Percentiles rank a stretch among this genome's conserved stretches.
These are phyloP conservation scores for Arachis monticola DNA, from an alignment of 331 rosid species.

Conservation along the genomic window DNA sequence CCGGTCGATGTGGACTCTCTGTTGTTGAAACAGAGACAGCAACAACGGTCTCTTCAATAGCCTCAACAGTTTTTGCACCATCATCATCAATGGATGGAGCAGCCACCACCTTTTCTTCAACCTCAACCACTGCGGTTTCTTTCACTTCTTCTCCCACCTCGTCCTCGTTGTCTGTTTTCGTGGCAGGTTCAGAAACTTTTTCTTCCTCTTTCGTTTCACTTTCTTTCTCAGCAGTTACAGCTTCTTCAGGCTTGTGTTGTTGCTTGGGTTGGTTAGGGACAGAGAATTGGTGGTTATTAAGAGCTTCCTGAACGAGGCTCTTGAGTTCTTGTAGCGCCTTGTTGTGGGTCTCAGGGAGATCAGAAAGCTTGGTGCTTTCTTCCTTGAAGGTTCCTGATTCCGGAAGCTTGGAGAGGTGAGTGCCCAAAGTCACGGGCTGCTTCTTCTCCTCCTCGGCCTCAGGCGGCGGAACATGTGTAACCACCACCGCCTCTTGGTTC, in stretches of 20 bases:
- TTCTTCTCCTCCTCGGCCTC: conserved; percentile 4
- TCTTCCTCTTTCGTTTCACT: conserved; percentile 28
- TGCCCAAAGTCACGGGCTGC: conserved; percentile 24
- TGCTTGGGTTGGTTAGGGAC: conserved; percentile 28
- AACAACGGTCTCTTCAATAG: conserved; percentile 53
- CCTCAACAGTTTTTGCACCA: conserved; percentile 60
- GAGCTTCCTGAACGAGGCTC: conserved; percentile 52
- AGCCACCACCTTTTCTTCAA: conserved; percentile 9
- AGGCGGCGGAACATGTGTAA: conserved; percentile 40
- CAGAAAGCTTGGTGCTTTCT: conserved; percentile 54
- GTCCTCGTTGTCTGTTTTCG: not conserved
- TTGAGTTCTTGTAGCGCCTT: conserved; percentile 61
- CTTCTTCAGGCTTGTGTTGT: conserved; percentile 11
- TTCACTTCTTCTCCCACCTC: conserved; percentile 15
- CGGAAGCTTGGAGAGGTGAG: conserved; percentile 38
- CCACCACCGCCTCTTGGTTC: conserved; percentile 34
- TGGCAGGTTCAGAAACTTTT: not conserved
- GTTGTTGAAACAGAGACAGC: conserved; percentile 47
- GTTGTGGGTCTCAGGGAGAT: conserved; percentile 44
- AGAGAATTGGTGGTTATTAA: conserved; percentile 49
- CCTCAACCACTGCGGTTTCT: conserved; percentile 27
- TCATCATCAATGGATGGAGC: conserved; percentile 42
- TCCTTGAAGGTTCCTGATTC: conserved; percentile 49
- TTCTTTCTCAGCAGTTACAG: conserved; percentile 16
- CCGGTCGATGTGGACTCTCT: conserved; percentile 37